phyloP scores from a whole-genome alignment of 2,329 filamentous ascomycete genomes.

The Passalora sequoiae region DNA sequence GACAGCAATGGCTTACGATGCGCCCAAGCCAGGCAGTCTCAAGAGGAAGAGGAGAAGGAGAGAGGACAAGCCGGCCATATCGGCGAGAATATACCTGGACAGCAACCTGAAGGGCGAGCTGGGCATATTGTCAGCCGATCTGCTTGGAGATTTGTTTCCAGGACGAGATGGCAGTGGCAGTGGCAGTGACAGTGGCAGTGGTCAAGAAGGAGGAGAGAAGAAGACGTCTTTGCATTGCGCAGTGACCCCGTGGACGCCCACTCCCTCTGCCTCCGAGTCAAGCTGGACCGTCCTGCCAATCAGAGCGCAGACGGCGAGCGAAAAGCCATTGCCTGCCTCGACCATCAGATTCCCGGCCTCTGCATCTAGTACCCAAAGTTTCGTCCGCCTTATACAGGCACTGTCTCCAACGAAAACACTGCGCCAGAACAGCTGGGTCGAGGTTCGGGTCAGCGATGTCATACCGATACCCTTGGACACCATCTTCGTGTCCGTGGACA shows the following conservation, averaged over 20 bases:
- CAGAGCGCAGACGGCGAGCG: constrained; percentile 42
- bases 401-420: constrained; percentile 68
- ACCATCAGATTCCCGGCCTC: constrained; percentile 73
- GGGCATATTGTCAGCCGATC: constrained; percentile 78
- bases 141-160: constrained; percentile 77
- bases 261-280: constrained; percentile 52
- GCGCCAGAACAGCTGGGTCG: constrained; percentile 70
- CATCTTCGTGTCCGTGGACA: constrained; percentile 80
- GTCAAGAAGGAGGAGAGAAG: constrained; percentile 24
- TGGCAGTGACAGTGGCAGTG: neutral
- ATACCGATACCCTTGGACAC: constrained; percentile 74
- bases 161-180: constrained; percentile 11
- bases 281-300: constrained; percentile 85
- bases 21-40: constrained; percentile 41
- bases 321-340: constrained; percentile 63
- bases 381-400: constrained; percentile 67
- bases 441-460: constrained; percentile 78
- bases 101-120: constrained; percentile 79
- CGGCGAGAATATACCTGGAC: constrained; percentile 77
- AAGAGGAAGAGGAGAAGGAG: constrained; percentile 50
- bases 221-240: constrained; percentile 53
- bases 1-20: constrained; percentile 42
- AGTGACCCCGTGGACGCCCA: constrained; percentile 68
- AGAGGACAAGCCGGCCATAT: constrained; percentile 65
- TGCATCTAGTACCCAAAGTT: constrained; percentile 70